A percentile compares a stretch with the other conserved stretches of the same genome.
Evolutionary conservation across 129 eudicot species (phyloP).

Genomic region (Flaveria trinervia): DNA sequence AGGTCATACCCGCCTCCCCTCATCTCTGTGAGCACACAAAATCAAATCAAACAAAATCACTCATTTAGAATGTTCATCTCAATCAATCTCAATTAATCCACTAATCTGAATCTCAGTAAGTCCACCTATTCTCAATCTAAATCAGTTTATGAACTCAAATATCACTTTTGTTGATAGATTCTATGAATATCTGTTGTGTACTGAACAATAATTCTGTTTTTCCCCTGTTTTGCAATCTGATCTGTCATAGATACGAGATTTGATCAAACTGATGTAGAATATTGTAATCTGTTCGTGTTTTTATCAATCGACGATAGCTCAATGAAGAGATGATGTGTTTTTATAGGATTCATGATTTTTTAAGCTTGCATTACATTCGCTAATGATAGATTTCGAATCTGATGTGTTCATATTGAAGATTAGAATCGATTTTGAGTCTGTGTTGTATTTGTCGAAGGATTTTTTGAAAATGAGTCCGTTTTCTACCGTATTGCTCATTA

Average conservation of each 20-base stretch:
- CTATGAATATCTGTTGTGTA: constrained; percentile 15
- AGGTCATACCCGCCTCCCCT: constrained; percentile 30
- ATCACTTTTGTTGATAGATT: constrained; percentile 1
- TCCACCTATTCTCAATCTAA: constrained; percentile 8
- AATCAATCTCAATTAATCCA: constrained; percentile 21
- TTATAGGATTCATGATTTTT: not conserved
- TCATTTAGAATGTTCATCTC: constrained; percentile 17
- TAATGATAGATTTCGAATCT: constrained; percentile 17
- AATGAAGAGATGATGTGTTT: constrained; percentile 11
- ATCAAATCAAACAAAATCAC: constrained; percentile 15
- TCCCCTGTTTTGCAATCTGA: constrained; percentile 15
- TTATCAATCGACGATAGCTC: constrained; percentile 1
- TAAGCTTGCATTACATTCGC: constrained; percentile 21
- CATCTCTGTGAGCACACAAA: constrained; percentile 10
- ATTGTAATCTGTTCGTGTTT: constrained; percentile 7
- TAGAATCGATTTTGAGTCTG: constrained; percentile 1
- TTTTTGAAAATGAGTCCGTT: not conserved
- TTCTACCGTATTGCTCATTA: not conserved
- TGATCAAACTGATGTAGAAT: not conserved
- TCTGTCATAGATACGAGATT: not conserved
- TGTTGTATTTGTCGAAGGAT: constrained; percentile 5
- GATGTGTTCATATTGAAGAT: not conserved
- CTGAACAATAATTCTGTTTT: not conserved
- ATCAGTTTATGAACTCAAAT: constrained; percentile 11
- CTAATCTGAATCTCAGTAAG: constrained; percentile 28